Percentiles rank a stretch among this genome's conserved stretches.
phyloP scores from a whole-genome alignment of 495 filamentous ascomycete species.

The Stereocaulon alpinum region DNA sequence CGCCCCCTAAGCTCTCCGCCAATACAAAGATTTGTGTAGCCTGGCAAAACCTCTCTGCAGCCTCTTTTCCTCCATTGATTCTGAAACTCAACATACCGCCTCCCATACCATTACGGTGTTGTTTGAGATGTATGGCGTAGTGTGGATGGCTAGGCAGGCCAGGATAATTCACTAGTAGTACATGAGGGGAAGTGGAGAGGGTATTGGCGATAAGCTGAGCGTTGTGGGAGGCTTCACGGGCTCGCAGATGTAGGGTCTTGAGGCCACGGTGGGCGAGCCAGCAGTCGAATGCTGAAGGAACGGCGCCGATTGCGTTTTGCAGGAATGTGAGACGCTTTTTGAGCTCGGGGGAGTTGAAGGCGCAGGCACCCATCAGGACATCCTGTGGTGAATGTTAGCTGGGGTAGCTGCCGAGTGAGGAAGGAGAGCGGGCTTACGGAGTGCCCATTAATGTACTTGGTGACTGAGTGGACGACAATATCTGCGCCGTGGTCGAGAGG shows the following conservation, averaged over 20 bases:
- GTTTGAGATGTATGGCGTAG: slow-evolving; percentile 69
- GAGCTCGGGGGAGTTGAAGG: slow-evolving; percentile 80
- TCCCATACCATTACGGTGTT: slow-evolving; percentile 90
- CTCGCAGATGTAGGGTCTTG: slow-evolving; percentile 93
- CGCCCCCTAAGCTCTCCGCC: slow-evolving; percentile 85
- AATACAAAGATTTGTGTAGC: slow-evolving; percentile 81
- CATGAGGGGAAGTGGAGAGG: slow-evolving; percentile 70
- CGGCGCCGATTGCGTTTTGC: slow-evolving; percentile 93
- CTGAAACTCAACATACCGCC: slow-evolving; percentile 98
- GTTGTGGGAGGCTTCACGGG: slow-evolving; percentile 71
- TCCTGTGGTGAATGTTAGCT: slow-evolving; percentile 44
- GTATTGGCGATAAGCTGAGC: slow-evolving; percentile 66
- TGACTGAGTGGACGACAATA: slow-evolving; percentile 98
- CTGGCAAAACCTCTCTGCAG: slow-evolving; percentile 88
- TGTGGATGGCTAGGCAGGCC: slow-evolving; percentile 81
- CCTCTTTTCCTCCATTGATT: slow-evolving; percentile 75
- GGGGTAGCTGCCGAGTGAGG: not conserved
- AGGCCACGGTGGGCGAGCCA: slow-evolving; percentile 98
- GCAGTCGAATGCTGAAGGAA: slow-evolving; percentile 90
- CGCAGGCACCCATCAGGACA: slow-evolving; percentile 94
- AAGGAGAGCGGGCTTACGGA: slow-evolving; percentile 35
- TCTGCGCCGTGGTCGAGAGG: slow-evolving; percentile 91
- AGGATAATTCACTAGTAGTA: slow-evolving; percentile 88
- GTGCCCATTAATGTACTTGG: slow-evolving; percentile 99
- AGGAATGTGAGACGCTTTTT: slow-evolving; percentile 75